These are phyloP conservation scores for Saksenaea oblongispora DNA, from an alignment of 371 early-diverging fungal genomes.

Conservation along the genomic window DNA sequence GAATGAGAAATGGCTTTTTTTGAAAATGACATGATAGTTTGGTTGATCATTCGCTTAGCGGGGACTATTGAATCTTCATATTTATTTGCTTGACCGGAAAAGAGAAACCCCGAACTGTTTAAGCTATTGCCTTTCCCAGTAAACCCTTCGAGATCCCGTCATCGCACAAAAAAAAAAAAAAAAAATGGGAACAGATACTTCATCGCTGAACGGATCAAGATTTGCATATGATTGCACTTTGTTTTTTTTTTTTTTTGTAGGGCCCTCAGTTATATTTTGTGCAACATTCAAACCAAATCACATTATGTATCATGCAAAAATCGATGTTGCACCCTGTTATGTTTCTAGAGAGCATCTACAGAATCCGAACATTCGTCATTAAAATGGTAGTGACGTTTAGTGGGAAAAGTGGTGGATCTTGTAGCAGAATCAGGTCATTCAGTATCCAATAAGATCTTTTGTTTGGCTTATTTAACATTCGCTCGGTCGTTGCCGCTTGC, in stretches of 20 bases:
- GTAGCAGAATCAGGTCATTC: background rate
- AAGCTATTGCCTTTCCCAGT: constrained; percentile 6
- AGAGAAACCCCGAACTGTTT: constrained; percentile 1
- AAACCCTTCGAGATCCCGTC: constrained; percentile 4
- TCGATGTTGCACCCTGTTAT: background rate
- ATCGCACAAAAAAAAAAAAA: background rate
- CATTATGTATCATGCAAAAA: constrained; percentile 4
- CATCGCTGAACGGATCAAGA: constrained; percentile 1
- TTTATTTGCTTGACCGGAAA: background rate
- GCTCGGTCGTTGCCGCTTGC: constrained; percentile 5
- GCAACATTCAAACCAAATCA: background rate
- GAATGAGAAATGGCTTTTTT: background rate
- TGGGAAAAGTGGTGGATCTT: background rate
- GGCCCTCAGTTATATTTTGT: constrained; percentile 2
- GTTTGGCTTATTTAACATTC: background rate
- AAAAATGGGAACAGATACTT: constrained; percentile 1
- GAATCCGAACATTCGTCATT: background rate
- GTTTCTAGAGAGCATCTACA: background rate
- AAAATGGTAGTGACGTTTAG: background rate
- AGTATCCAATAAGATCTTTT: background rate
- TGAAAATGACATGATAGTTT: constrained; percentile 4
- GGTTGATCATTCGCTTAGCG: constrained; percentile 1
- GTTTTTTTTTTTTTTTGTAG: no score
- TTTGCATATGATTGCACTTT: constrained; percentile 1
- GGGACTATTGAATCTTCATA: background rate